Evolutionary conservation across 2,329 filamentous ascomycete species (phyloP), one percentile per base, ranked within the genome.

Genomic region (Volutella citrinella): DNA sequence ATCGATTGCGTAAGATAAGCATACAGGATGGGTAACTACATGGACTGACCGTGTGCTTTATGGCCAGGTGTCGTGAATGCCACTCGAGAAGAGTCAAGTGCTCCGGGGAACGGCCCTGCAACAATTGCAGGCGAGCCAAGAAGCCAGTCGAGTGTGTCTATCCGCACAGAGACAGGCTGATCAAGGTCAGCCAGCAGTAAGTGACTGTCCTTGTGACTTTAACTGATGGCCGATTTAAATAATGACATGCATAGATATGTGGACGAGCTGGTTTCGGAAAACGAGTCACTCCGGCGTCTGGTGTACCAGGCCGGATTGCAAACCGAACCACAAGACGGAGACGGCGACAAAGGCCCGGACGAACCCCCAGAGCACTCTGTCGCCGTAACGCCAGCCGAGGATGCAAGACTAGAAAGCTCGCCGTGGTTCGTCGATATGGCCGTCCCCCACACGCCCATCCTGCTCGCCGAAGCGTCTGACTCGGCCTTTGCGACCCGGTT

Each of bases 391-490:
- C 38, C 45, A 2, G 31, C 40, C 3, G 36, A 42, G 17, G 48
- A 39, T 1, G 50, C 50, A 5, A 37, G 51, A 6, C 29, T 53
- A 3, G 48, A 53, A 14, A 40, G 45, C 18, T 26, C 45, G 2
- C 57, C 60, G 5, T 63, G 60, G 60, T 63, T 63, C 44, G 49
- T 60, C 16, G 50, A 56, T 19, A 54, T 57, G 40, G 56, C 51
- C 29, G 49, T 57, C 11, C 52, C 56, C 15, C 53, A 58, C 19
- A 60, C 56, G 3, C 60, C 60, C 2, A 53, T 61, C 11, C 40
- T 61, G 13, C 55, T 64, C 20, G 57, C 55, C n/a, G 60, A 64
- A 31, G 57, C 57, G 1, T 59, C 60, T 11, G 60, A 63, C 23
- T 50, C 55, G 10, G 58, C 59, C 10, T 64, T 63, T 22, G 60